These are phyloP conservation scores for Thraustotheca clavata DNA, from an alignment of 352 stramenopile genomes.

Conservation along the genomic window DNA sequence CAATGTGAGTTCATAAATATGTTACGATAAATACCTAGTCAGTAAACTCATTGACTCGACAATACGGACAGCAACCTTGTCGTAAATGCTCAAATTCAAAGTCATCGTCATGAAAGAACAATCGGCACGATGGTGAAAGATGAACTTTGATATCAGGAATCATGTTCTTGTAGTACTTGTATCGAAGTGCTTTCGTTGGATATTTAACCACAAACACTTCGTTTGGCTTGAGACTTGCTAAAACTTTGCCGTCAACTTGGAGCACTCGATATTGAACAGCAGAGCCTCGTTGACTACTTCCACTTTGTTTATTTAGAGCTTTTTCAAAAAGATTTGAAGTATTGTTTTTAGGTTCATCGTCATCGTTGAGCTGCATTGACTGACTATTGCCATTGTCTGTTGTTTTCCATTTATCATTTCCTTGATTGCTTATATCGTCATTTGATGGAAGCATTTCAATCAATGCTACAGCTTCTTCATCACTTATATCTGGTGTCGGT, in stretches of 20 bases:
- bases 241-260: slow-evolving; percentile 60
- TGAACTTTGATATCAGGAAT: slow-evolving; percentile 90
- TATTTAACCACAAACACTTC: slow-evolving; percentile 87
- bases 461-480: slow-evolving; percentile 80
- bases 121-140: slow-evolving; percentile 81
- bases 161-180: slow-evolving; percentile 89
- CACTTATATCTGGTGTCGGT: slow-evolving; percentile 33
- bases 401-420: slow-evolving; percentile 40
- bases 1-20: too few species aligned
- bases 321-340: slow-evolving; percentile 63
- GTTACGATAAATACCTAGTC: too few species aligned
- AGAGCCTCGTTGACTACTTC: slow-evolving; percentile 31
- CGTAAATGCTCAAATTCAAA: slow-evolving; percentile 93
- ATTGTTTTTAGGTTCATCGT: slow-evolving; percentile 30
- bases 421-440: slow-evolving; percentile 25
- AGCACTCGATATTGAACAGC: slow-evolving; percentile 58
- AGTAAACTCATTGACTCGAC: slow-evolving; percentile 41
- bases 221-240: slow-evolving; percentile 58
- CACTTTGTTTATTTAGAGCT: slow-evolving; percentile 77
- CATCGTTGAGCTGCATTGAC: slow-evolving; percentile 67
- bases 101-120: slow-evolving; percentile 94
- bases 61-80: slow-evolving; percentile 83
- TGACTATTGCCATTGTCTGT: slow-evolving; percentile 58
- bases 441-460: slow-evolving; percentile 51
- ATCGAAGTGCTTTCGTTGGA: slow-evolving; percentile 39